These are phyloP conservation scores for Dipteronia sinensis DNA, from an alignment of 345 rosid genomes.

Conservation along the genomic window DNA sequence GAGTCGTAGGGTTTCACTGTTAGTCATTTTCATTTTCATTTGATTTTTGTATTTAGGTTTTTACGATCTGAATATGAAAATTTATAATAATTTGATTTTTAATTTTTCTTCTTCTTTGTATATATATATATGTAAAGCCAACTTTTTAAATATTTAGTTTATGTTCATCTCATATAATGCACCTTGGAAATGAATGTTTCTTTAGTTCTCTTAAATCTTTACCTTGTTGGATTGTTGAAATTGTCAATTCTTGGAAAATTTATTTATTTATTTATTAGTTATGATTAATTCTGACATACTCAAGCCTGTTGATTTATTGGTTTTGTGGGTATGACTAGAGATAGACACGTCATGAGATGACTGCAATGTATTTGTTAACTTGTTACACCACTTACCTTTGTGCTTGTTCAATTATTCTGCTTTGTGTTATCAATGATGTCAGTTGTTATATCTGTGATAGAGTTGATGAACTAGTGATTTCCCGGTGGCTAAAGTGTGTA, in stretches of 20 bases:
- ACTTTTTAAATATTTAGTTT: too few relatives aligned
- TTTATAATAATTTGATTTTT: not conserved
- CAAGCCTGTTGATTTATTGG: too few relatives aligned
- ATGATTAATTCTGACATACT: too few relatives aligned
- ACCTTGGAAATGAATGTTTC: too few relatives aligned
- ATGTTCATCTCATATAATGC: too few relatives aligned
- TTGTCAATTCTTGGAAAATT: not conserved
- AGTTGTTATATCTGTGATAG: not conserved
- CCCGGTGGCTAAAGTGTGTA: conserved; percentile 9
- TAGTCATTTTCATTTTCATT: not conserved
- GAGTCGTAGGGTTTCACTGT: not conserved
- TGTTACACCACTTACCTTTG: not conserved
- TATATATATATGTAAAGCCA: not conserved
- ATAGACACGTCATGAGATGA: too few relatives aligned
- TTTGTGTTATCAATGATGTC: not conserved
- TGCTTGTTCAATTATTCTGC: not conserved
- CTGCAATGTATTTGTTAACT: not conserved
- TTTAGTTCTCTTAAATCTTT: not conserved
- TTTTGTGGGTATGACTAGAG: not conserved
- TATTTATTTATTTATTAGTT: not conserved
- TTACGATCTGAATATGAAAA: too few relatives aligned
- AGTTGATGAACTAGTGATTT: conserved; percentile 4
- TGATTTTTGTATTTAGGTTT: too few relatives aligned
- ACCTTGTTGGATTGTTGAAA: not conserved
- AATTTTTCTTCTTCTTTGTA: not conserved